phyloP scores from a whole-genome alignment of 1,284 basidiomycete genomes.

The Tilletia setariae region DNA sequence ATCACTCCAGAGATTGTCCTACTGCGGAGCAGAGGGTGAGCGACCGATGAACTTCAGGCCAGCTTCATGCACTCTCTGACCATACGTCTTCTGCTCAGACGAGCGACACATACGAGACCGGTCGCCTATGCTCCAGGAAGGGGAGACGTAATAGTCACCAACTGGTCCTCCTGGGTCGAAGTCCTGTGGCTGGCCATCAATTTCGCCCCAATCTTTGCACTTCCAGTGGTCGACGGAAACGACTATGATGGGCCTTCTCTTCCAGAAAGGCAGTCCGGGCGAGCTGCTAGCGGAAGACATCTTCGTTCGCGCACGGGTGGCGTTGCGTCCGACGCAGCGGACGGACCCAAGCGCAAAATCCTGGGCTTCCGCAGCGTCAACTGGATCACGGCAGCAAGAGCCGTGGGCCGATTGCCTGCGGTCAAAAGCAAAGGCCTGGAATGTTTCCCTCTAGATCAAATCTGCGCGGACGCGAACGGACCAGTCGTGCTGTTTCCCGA shows the following conservation, averaged over 20 bases:
- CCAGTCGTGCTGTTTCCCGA: constrained; percentile 43
- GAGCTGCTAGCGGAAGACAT: not conserved
- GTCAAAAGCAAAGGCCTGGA: constrained; percentile 17
- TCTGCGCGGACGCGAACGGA: constrained; percentile 14
- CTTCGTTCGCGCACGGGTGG: not conserved
- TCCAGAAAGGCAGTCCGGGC: constrained; percentile 32
- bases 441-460: constrained; percentile 26
- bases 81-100: constrained; percentile 7
- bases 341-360: constrained; percentile 12
- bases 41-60: not conserved
- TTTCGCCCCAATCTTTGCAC: constrained; percentile 22
- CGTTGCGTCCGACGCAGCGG: constrained; percentile 22
- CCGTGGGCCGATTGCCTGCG: not conserved
- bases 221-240: constrained; percentile 22
- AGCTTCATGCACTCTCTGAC: constrained; percentile 20
- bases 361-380: constrained; percentile 7
- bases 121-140: constrained; percentile 22
- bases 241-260: not conserved
- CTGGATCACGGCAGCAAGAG: constrained; percentile 14
- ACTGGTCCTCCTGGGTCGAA: constrained; percentile 47
- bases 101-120: not conserved
- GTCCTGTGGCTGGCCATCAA: constrained; percentile 41
- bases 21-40: constrained; percentile 6
- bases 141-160: constrained; percentile 45
- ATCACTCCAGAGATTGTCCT: constrained; percentile 6